These are phyloP conservation scores for Gentiana dahurica DNA, from an alignment of 257 asterid genomes.

Conservation along the genomic window DNA sequence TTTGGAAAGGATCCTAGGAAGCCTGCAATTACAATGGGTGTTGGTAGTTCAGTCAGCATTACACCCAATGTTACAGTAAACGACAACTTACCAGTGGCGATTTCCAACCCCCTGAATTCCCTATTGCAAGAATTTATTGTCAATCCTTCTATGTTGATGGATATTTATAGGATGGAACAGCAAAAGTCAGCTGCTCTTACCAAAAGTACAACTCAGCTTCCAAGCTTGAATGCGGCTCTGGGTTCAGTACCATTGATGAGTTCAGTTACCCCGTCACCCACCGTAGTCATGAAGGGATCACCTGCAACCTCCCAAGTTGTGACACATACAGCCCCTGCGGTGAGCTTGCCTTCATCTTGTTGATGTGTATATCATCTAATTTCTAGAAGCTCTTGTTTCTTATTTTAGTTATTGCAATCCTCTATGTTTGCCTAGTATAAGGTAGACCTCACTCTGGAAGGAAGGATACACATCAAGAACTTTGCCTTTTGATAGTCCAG, in stretches of 20 bases:
- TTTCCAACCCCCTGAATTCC: constrained; percentile 40
- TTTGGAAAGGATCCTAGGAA: constrained; percentile 18
- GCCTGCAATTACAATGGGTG: constrained; percentile 18
- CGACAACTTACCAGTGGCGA: constrained; percentile 23
- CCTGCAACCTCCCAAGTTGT: constrained; percentile 41
- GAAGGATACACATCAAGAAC: no score
- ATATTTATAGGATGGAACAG: constrained; percentile 53
- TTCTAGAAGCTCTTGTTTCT: neutral
- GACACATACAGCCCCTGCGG: constrained; percentile 37
- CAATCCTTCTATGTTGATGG: constrained; percentile 77
- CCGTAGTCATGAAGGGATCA: constrained; percentile 31
- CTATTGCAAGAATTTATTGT: constrained; percentile 56
- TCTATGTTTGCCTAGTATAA: no score
- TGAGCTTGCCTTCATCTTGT: constrained; percentile 20
- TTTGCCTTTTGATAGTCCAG: no score
- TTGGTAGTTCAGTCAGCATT: constrained; percentile 14
- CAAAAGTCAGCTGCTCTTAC: constrained; percentile 41
- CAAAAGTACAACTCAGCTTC: constrained; percentile 25
- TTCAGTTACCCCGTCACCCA: constrained; percentile 23
- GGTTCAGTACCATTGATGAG: constrained; percentile 42
- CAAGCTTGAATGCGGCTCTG: constrained; percentile 28
- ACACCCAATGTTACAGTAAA: constrained; percentile 19
- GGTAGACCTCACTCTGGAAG: no score
- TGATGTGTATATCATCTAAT: no score
- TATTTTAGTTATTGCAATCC: no score